Conservation (phyloP, 2,329 filamentous ascomycete genomes). For the Salinomyces thailandicus region DNA sequence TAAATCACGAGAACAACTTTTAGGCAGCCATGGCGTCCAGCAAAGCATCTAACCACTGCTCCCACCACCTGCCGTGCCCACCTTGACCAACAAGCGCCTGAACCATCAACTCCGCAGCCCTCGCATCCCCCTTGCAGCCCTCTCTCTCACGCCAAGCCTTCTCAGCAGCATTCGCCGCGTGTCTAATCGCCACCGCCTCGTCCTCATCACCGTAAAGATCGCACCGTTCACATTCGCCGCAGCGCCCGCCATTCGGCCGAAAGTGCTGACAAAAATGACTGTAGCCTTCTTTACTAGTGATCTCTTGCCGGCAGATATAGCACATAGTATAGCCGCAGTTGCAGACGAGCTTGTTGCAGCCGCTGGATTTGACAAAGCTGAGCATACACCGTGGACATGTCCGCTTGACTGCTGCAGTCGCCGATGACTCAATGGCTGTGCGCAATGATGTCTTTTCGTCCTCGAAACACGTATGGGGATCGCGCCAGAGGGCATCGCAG, state of each 20-base stretch:
- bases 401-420: constrained; percentile 87
- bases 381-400: constrained; percentile 87
- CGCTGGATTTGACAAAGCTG: constrained; percentile 82
- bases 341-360: constrained; percentile 95
- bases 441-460: constrained; percentile 70
- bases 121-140: constrained; percentile 3
- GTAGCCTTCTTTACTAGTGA: constrained; percentile 60
- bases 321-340: constrained; percentile 97
- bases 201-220: constrained; percentile 41
- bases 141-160: constrained; percentile 36
- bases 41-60: background rate
- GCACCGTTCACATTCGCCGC: constrained; percentile 60
- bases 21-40: constrained; percentile 2
- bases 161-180: constrained; percentile 35
- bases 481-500: constrained; percentile 73
- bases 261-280: constrained; percentile 96
- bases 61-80: background rate
- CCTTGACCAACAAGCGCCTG: constrained; percentile 2
- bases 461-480: constrained; percentile 85
- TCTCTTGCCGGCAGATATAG: constrained; percentile 70
- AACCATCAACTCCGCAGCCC: constrained; percentile 1
- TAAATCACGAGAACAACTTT: too few species aligned
- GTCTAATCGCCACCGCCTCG: constrained; percentile 32
- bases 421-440: constrained; percentile 82
- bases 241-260: constrained; percentile 64